These are phyloP conservation scores for Seiridium unicorne DNA, from an alignment of 2,329 filamentous ascomycete species.

Conservation along the genomic window DNA sequence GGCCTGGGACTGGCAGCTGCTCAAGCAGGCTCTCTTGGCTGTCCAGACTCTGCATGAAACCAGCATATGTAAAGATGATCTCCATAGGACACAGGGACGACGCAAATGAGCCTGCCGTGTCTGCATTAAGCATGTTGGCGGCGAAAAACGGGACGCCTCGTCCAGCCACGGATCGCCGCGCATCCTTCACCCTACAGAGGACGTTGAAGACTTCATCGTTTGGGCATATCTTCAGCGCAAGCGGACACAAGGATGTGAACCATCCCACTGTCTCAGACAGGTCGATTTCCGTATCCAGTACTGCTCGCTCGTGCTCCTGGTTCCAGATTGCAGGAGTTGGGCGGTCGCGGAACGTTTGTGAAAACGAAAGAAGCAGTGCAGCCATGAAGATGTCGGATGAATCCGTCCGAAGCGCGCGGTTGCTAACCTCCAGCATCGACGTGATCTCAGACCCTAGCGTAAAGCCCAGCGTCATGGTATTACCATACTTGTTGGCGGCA, in stretches of 20 bases:
- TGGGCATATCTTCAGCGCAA: slow-evolving; percentile 41
- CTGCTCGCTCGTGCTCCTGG: slow-evolving; percentile 48
- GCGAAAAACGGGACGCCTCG: slow-evolving; percentile 51
- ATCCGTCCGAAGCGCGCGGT: slow-evolving; percentile 49
- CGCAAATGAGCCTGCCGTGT: slow-evolving; percentile 27
- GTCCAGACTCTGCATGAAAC: slow-evolving; percentile 47
- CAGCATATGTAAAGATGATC: slow-evolving; percentile 56
- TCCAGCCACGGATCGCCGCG: slow-evolving; percentile 39
- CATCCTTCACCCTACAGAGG: slow-evolving; percentile 53
- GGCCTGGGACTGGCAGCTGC: slow-evolving; percentile 40
- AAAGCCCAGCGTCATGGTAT: slow-evolving; percentile 41
- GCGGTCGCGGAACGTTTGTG: slow-evolving; percentile 53
- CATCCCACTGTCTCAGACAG: slow-evolving; percentile 58
- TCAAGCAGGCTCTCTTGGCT: slow-evolving; percentile 47
- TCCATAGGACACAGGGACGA: slow-evolving; percentile 52
- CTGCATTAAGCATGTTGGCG: slow-evolving; percentile 27
- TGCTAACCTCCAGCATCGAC: slow-evolving; percentile 39
- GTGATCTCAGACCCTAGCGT: slow-evolving; percentile 40
- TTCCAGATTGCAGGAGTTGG: slow-evolving; percentile 51
- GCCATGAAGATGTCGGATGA: slow-evolving; percentile 53
- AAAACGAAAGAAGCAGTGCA: slow-evolving; percentile 53
- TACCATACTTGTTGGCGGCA: slow-evolving; percentile 42
- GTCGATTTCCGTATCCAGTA: slow-evolving; percentile 44
- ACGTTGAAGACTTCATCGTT: slow-evolving; percentile 49
- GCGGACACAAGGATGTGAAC: slow-evolving; percentile 57